Evolutionary conservation across 2,329 filamentous ascomycete genomes (phyloP).

Genomic region (Aspergillus tanneri): DNA sequence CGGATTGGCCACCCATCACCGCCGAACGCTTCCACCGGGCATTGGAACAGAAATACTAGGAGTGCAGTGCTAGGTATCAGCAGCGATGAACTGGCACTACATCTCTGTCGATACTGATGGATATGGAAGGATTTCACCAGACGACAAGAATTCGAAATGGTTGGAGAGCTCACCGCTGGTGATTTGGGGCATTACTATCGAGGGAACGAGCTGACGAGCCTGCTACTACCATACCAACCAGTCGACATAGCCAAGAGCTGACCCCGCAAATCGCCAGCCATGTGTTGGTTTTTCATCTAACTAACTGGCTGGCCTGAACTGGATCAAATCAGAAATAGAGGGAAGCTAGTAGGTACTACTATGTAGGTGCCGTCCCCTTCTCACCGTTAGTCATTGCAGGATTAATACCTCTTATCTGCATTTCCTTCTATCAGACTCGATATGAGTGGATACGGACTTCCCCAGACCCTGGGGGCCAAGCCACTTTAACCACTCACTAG

Average conservation of each 20-base stretch:
- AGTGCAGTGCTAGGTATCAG: background rate
- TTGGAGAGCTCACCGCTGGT: background rate
- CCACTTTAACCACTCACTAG: no score
- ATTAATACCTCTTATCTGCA: background rate
- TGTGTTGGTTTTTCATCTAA: background rate
- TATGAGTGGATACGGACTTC: background rate
- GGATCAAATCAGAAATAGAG: no score
- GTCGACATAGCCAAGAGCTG: background rate
- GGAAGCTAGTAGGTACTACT: no score
- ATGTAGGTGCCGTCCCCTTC: no score
- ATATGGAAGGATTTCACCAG: background rate
- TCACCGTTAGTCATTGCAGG: background rate
- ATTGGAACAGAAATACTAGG: background rate
- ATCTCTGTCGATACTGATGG: no score
- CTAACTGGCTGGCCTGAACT: background rate
- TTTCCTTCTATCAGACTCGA: background rate
- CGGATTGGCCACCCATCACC: conserved; percentile 8
- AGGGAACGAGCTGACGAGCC: background rate
- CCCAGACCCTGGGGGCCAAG: background rate
- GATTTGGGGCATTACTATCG: background rate
- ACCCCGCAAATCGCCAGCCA: background rate
- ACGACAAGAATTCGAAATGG: background rate
- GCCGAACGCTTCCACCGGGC: background rate
- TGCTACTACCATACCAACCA: no score
- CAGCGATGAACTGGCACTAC: no score